These are phyloP conservation scores for Torulaspora quercuum DNA, from an alignment of 805 yeast genomes.

Conservation along the genomic window DNA sequence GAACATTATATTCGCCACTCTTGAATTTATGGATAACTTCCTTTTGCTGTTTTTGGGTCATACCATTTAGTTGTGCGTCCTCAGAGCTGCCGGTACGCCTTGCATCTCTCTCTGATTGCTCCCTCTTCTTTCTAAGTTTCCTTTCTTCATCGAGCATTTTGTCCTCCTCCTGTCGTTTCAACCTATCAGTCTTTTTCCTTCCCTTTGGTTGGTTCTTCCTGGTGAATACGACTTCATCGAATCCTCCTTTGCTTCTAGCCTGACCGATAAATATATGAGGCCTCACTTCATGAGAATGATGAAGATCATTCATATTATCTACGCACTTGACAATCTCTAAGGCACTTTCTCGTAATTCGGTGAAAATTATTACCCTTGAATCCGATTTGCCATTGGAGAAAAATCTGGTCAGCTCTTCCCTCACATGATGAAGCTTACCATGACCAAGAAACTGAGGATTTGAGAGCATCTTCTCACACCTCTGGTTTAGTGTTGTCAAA, in stretches of 20 bases:
- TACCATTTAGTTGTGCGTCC: conserved; percentile 73
- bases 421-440: conserved; percentile 62
- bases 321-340: conserved; percentile 70
- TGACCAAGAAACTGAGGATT: conserved; percentile 51
- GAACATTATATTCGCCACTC: conserved; percentile 64
- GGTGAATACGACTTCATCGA: conserved; percentile 53
- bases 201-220: conserved; percentile 46
- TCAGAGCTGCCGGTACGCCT: conserved; percentile 63
- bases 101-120: conserved; percentile 35
- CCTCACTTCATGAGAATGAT: conserved; percentile 36
- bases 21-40: conserved; percentile 72
- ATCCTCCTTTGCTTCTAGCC: conserved; percentile 65
- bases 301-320: conserved; percentile 41
- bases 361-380: conserved; percentile 80
- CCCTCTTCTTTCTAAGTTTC: conserved; percentile 34
- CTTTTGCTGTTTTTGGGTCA: conserved; percentile 87
- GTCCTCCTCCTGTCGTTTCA: conserved; percentile 36
- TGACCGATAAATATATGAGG: conserved; percentile 95
- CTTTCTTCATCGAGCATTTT: conserved; percentile 31
- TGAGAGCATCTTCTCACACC: conserved; percentile 44
- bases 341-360: conserved; percentile 88
- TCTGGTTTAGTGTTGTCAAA: conserved; percentile 43
- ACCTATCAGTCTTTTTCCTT: conserved; percentile 39
- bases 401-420: conserved; percentile 56
- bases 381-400: conserved; percentile 44